Evolutionary conservation across 352 stramenopile species (phyloP).

Genomic region (Phytophthora citricola): DNA sequence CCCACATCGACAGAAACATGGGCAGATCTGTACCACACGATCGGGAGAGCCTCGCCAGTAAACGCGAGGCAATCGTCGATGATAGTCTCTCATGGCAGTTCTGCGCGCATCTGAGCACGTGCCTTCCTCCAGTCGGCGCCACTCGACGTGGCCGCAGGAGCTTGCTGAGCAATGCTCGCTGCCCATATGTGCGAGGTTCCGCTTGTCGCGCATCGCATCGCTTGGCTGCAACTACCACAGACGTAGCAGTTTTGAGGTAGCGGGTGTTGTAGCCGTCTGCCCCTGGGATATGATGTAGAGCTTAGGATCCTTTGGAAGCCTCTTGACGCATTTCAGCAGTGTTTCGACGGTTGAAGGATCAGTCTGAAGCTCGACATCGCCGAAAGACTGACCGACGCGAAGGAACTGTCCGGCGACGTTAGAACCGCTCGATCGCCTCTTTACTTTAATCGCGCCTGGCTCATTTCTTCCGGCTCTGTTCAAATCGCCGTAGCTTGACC

Average conservation of each 20-base stretch:
- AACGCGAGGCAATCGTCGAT: background rate
- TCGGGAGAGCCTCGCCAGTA: slow-evolving; percentile 12
- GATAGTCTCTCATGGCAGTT: background rate
- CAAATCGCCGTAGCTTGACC: slow-evolving; percentile 9
- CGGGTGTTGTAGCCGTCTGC: slow-evolving; percentile 2
- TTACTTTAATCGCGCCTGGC: slow-evolving; percentile 15
- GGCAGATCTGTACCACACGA: slow-evolving; percentile 16
- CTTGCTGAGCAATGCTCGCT: background rate
- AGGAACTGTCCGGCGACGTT: background rate
- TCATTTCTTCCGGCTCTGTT: slow-evolving; percentile 18
- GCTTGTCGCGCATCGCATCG: slow-evolving; percentile 2
- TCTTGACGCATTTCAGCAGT: slow-evolving; percentile 12
- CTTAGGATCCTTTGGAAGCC: slow-evolving; percentile 1
- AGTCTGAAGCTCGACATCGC: slow-evolving; percentile 2
- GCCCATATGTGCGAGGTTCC: slow-evolving; percentile 10
- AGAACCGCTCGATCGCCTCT: background rate
- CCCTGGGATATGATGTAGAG: slow-evolving; percentile 4
- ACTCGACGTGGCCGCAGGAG: background rate
- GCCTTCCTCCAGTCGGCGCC: slow-evolving; percentile 25
- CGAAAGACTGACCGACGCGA: slow-evolving; percentile 4
- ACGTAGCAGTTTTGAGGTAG: no score
- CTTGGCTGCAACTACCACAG: no score
- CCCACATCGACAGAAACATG: slow-evolving; percentile 20
- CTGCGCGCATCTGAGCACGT: slow-evolving; percentile 19
- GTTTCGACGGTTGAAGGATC: slow-evolving; percentile 1